Evolutionary conservation across 768 basidiomycete genomes (phyloP).

Genomic region (Psilocybe tampanensis): DNA sequence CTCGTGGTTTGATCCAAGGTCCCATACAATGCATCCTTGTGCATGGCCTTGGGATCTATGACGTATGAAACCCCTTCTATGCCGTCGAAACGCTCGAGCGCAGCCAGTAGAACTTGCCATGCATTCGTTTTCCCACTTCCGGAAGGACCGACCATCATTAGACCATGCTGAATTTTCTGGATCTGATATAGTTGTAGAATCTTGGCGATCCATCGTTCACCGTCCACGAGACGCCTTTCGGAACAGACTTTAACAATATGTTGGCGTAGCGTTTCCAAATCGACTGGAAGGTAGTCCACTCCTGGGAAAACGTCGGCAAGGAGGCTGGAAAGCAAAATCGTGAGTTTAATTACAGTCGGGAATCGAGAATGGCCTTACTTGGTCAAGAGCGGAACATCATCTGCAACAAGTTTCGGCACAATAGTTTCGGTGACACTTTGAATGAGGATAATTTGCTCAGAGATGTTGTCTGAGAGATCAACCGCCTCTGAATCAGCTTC

Average conservation of each 20-base stretch:
- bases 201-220: conserved; percentile 92
- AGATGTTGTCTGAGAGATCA: conserved; percentile 68
- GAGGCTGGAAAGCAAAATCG: conserved; percentile 50
- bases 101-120: conserved; percentile 91
- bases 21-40: conserved; percentile 97
- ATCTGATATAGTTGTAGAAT: conserved; percentile 98
- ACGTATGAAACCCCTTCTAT: conserved; percentile 93
- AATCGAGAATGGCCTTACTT: conserved; percentile 53
- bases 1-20: conserved; percentile 96
- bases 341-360: conserved; percentile 3
- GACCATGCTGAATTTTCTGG: conserved; percentile 98
- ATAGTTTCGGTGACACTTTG: conserved; percentile 99
- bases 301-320: conserved; percentile 98
- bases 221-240: conserved; percentile 83
- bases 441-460: conserved; percentile 96
- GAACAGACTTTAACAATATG: conserved; percentile 86
- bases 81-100: conserved; percentile 89
- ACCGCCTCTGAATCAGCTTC: conserved; percentile 44
- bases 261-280: conserved; percentile 82
- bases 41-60: conserved; percentile 98
- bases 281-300: conserved; percentile 86
- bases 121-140: conserved; percentile 97
- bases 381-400: conserved; percentile 92
- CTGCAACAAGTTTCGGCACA: conserved; percentile 96
- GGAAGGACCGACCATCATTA: conserved; percentile 99